A percentile compares a stretch with the other conserved stretches of the same genome.
Evolutionary conservation across 208 protist species (phyloP).

Genomic region (Endotrypanum monterogeii): DNA sequence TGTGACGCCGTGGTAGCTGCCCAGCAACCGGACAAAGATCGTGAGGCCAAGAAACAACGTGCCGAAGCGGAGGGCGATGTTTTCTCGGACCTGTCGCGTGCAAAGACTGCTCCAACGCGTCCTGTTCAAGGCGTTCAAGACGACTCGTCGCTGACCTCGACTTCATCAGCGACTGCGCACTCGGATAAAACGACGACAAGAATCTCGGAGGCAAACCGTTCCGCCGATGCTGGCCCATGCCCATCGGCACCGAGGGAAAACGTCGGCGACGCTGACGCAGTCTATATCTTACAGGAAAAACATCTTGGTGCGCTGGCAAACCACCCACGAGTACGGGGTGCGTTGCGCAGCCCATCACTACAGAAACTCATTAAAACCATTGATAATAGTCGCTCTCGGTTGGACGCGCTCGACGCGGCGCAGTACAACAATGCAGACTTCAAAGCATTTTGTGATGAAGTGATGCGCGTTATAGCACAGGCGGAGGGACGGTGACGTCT

Average conservation of each 20-base stretch:
- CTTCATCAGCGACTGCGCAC: neutral
- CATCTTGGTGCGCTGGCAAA: conserved; percentile 68
- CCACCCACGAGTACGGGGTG: conserved; percentile 39
- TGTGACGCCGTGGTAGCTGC: conserved; percentile 21
- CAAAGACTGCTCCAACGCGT: conserved; percentile 8
- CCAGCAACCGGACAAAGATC: conserved; percentile 8
- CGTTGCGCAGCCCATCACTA: conserved; percentile 55
- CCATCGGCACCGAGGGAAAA: conserved; percentile 15
- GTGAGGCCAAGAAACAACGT: conserved; percentile 20
- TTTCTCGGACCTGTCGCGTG: conserved; percentile 26
- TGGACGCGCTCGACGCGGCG: conserved; percentile 83
- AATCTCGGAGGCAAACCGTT: neutral
- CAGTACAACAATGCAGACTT: conserved; percentile 81
- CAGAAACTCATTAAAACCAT: conserved; percentile 70
- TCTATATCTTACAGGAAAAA: conserved; percentile 60
- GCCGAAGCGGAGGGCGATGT: conserved; percentile 28
- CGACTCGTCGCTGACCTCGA: neutral
- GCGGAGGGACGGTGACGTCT: conserved; percentile 30
- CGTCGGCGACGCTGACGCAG: conserved; percentile 24
- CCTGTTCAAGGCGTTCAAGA: neutral
- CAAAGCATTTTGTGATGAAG: conserved; percentile 57
- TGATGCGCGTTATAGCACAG: conserved; percentile 46
- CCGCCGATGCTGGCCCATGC: neutral
- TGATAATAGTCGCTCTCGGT: conserved; percentile 59
- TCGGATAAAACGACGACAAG: neutral